A percentile compares a stretch with the other conserved stretches of the same genome.
Conservation (phyloP, 1,284 basidiomycete genomes). For the Veloboletus limbatus region DNA sequence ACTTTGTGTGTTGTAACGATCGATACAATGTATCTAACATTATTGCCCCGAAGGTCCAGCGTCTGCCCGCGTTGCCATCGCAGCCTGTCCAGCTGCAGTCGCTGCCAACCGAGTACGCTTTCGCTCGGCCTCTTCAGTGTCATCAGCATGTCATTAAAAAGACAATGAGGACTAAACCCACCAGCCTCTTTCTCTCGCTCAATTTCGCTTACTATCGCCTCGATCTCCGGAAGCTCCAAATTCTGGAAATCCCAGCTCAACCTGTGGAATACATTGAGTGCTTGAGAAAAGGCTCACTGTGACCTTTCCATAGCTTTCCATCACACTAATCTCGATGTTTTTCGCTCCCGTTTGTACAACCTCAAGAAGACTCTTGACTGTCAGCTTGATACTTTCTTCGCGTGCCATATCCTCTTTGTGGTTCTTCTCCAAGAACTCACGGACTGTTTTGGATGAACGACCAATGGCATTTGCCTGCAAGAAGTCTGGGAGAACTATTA, state of each 20-base stretch:
- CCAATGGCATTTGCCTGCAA: constrained; percentile 94
- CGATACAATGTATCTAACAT: constrained; percentile 17
- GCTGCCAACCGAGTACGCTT: constrained; percentile 76
- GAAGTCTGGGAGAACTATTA: background rate
- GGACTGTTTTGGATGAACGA: constrained; percentile 95
- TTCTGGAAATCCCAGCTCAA: constrained; percentile 50
- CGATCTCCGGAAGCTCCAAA: constrained; percentile 83
- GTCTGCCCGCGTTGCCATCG: constrained; percentile 65
- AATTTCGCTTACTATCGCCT: constrained; percentile 86
- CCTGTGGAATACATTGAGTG: background rate
- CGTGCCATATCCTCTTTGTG: constrained; percentile 88
- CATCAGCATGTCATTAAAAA: constrained; percentile 71
- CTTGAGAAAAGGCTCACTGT: constrained; percentile 55
- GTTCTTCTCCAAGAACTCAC: constrained; percentile 99
- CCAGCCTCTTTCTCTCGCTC: constrained; percentile 95
- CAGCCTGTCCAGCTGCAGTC: constrained; percentile 73
- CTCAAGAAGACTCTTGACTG: constrained; percentile 94
- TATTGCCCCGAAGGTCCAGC: constrained; percentile 40
- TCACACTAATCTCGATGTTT: constrained; percentile 97
- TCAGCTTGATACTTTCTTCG: constrained; percentile 92
- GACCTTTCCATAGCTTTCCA: constrained; percentile 91
- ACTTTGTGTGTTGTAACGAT: constrained; percentile 10
- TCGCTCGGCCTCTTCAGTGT: constrained; percentile 88
- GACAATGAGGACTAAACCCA: constrained; percentile 36
- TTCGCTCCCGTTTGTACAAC: constrained; percentile 99